These are phyloP conservation scores for Colletotrichum phormii DNA, from an alignment of 2,329 filamentous ascomycete genomes.

Conservation along the genomic window DNA sequence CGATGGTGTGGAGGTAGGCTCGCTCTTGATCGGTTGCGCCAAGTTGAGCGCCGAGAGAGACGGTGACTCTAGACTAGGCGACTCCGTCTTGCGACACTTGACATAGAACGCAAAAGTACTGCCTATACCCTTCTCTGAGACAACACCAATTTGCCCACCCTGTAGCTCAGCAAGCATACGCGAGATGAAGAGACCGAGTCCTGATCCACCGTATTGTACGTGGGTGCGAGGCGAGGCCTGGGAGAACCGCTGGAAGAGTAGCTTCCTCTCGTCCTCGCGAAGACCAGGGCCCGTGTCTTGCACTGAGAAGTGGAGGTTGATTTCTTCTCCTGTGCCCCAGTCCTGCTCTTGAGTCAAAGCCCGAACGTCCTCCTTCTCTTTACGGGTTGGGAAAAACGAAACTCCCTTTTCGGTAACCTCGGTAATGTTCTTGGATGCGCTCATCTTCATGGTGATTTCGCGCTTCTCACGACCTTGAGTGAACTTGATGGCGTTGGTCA, in stretches of 20 bases:
- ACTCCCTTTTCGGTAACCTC: conserved; percentile 54
- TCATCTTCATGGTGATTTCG: conserved; percentile 73
- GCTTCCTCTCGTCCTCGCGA: conserved; percentile 72
- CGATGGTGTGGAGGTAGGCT: conserved; percentile 23
- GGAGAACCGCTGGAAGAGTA: conserved; percentile 76
- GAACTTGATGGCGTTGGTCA: conserved; percentile 76
- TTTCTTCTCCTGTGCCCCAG: conserved; percentile 78
- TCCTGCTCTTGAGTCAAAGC: conserved; percentile 67
- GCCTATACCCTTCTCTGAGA: conserved; percentile 73
- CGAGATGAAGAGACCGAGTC: conserved; percentile 80
- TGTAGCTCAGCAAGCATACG: conserved; percentile 81
- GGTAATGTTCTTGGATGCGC: conserved; percentile 67
- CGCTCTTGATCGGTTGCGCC: conserved; percentile 40
- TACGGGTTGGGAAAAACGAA: conserved; percentile 60
- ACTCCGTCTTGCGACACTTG: conserved; percentile 69
- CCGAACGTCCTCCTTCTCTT: conserved; percentile 52
- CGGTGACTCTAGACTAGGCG: conserved; percentile 52
- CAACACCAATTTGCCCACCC: conserved; percentile 81
- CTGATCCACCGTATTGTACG: conserved; percentile 78
- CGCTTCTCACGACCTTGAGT: conserved; percentile 70
- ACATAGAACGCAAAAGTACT: conserved; percentile 84
- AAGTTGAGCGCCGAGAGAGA: conserved; percentile 50
- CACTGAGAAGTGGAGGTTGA: conserved; percentile 80
- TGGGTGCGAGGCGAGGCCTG: conserved; percentile 77
- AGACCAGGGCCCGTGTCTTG: conserved; percentile 78